Percentiles rank a stretch among this genome's conserved stretches.
phyloP scores from a whole-genome alignment of 148 eudicot species.

The Amaranthus palmeri region DNA sequence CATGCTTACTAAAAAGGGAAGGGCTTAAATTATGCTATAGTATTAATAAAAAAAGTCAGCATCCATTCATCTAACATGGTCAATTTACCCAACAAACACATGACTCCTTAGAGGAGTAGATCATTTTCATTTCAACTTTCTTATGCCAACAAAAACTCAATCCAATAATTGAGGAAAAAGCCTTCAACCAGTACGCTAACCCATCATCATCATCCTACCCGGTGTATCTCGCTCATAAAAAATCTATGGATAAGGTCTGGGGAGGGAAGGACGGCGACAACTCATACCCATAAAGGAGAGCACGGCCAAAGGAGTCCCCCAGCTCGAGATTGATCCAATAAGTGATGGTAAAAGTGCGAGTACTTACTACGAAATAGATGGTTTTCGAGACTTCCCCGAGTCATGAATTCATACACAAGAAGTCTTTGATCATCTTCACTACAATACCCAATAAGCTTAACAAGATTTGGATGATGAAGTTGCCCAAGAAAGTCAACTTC shows the following conservation, averaged over 20 bases:
- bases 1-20: background rate
- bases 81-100: slow-evolving; percentile 1
- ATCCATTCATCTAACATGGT: slow-evolving; percentile 5
- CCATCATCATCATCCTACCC: no score
- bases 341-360: background rate
- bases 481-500: slow-evolving; percentile 95
- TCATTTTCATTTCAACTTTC: background rate
- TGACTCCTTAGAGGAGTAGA: background rate
- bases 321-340: no score
- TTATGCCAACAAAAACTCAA: background rate
- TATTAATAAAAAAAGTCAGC: slow-evolving; percentile 11
- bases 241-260: no score
- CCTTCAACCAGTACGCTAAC: no score
- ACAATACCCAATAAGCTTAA: slow-evolving; percentile 90
- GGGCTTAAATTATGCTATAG: background rate
- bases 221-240: no score
- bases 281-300: no score
- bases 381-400: slow-evolving; percentile 98
- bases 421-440: slow-evolving; percentile 92
- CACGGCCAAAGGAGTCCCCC: no score
- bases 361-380: slow-evolving; percentile 93
- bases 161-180: background rate
- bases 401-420: slow-evolving; percentile 95
- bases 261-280: no score
- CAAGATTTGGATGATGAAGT: slow-evolving; percentile 95